Evolutionary conservation across 305 asterid species (phyloP), one percentile per base, ranked within the genome.

Genomic region (Caryopteris hybrid): DNA sequence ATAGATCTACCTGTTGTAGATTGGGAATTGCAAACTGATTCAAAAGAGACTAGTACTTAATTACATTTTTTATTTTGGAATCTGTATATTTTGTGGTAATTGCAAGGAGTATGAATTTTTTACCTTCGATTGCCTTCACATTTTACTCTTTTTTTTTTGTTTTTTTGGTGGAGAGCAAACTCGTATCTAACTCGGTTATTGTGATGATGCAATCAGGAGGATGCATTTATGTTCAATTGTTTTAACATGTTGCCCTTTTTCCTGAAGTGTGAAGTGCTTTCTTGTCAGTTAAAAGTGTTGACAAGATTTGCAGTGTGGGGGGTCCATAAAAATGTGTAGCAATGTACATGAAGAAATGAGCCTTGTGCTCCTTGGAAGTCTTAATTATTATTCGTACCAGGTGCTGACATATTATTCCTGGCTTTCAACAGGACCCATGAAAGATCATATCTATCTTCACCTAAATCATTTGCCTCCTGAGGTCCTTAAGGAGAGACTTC

Each of bases 401-500:
- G 23, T 63, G 29, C 63, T 64, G 54, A 53, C 13, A 21, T 54
- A 41, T 36, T 45, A 29, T 66, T 59, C 47, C 65, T 60, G 39
- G 46, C 64, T 65, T 48, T 60, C 39, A 41, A 61, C 72, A 94
- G 99, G 98, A 55, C 98, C 98, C 54, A 16, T 83, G 83, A 94
- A 89, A 83, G 99, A 94, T 75, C 99, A 94, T 78, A 91, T 94
- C 78, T 94, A 94, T 68, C 93, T 94, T 60, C 99, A 94, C 85
- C 81, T 94, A 76, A 91, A 94, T 85, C 99, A 94, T 83, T 85
- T 94, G 62, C 99, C 99, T 68, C 99, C 99, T 2, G 99, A 94
- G 80, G 99, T 94, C 56, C 96, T 94, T 12, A 85, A 91, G 85
- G 99, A 94, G 76, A 94, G 99, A 75, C 99, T 94, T 82, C 99